phyloP scores from a whole-genome alignment of 1,139 yeast species.

The Suhomyces atakaporum region DNA sequence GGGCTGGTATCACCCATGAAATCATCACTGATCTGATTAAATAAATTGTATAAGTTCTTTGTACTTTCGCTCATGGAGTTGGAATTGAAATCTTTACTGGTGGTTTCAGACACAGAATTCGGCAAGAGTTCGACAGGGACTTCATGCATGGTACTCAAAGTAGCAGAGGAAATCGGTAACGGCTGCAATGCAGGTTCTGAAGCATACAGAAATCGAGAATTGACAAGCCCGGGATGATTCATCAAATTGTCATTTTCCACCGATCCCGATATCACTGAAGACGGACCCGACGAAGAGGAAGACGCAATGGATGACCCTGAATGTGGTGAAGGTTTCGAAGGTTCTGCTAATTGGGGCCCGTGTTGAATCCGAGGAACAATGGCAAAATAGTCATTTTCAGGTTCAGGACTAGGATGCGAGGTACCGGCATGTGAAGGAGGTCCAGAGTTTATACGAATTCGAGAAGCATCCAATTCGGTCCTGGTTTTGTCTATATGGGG shows the following conservation, averaged over 20 bases:
- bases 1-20: constrained; percentile 20
- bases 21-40: constrained; percentile 33
- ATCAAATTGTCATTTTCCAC: constrained; percentile 1
- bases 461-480: constrained; percentile 9
- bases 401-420: constrained; percentile 8
- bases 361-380: constrained; percentile 9
- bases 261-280: constrained; percentile 5
- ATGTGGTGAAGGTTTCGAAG: constrained; percentile 3
- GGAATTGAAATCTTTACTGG: constrained; percentile 8
- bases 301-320: constrained; percentile 8
- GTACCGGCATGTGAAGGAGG: constrained; percentile 6
- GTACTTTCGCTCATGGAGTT: constrained; percentile 16
- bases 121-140: constrained; percentile 5
- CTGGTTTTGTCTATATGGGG: no score
- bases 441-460: constrained; percentile 1
- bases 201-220: background rate
- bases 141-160: background rate
- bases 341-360: constrained; percentile 4
- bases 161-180: background rate
- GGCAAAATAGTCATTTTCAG: constrained; percentile 5
- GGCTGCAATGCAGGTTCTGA: background rate
- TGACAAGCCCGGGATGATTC: background rate
- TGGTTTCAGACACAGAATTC: constrained; percentile 1
- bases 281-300: constrained; percentile 5
- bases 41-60: constrained; percentile 28